Evolutionary conservation across 352 stramenopile species (phyloP).

Genomic region (Hyaloperonospora arabidopsidis): DNA sequence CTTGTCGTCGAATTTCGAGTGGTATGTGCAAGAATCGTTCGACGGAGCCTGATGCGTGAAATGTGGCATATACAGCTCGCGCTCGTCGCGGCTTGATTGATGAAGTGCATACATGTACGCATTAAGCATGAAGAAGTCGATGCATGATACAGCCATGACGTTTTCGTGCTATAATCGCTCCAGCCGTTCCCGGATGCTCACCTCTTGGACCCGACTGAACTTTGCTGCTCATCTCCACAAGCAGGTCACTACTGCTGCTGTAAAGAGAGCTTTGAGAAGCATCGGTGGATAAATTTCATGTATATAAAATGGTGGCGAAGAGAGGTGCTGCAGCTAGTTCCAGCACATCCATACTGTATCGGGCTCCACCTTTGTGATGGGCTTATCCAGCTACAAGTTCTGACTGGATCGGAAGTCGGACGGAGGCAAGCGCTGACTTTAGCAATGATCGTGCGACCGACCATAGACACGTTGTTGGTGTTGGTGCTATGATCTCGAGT

Average conservation of each 20-base stretch:
- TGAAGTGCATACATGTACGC: constrained; percentile 31
- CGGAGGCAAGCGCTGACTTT: constrained; percentile 27
- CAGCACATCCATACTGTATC: constrained; percentile 29
- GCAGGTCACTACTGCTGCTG: constrained; percentile 24
- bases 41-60: constrained; percentile 20
- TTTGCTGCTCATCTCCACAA: constrained; percentile 9
- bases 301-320: constrained; percentile 60
- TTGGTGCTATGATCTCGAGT: constrained; percentile 23
- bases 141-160: constrained; percentile 20
- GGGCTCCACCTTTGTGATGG: constrained; percentile 27
- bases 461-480: constrained; percentile 23
- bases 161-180: constrained; percentile 22
- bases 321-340: constrained; percentile 14
- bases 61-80: constrained; percentile 21
- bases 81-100: constrained; percentile 26
- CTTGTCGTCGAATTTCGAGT: constrained; percentile 14
- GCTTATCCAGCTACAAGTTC: constrained; percentile 31
- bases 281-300: constrained; percentile 24
- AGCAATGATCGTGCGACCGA: constrained; percentile 15
- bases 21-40: constrained; percentile 21
- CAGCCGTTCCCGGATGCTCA: constrained; percentile 28
- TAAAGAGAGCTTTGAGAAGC: constrained; percentile 11
- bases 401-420: constrained; percentile 33
- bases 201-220: constrained; percentile 27
- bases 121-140: constrained; percentile 22